Evolutionary conservation across 1,284 basidiomycete genomes (phyloP).

Genomic region (Microbotryum saponariae): DNA sequence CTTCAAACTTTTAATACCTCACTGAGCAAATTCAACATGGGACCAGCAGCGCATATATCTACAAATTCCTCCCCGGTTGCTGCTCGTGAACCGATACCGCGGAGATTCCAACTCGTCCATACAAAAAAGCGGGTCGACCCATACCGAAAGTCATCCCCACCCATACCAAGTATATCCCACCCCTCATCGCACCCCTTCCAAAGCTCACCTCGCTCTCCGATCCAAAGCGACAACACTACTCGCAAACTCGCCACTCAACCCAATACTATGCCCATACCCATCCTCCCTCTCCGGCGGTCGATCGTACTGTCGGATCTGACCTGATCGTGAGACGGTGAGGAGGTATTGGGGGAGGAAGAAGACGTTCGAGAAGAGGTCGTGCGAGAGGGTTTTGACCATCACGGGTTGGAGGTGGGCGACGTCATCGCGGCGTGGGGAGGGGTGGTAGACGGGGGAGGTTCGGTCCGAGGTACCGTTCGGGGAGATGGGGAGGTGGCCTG

Average conservation of each 20-base stretch:
- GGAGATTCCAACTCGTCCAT: not conserved
- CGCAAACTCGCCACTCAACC: conserved; percentile 23
- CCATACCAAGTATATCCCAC: not conserved
- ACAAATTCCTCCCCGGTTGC: too few relatives aligned
- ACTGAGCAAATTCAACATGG: too few relatives aligned
- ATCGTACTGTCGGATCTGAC: conserved; percentile 25
- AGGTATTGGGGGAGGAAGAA: conserved; percentile 15
- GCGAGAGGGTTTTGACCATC: conserved; percentile 49
- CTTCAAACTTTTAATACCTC: too few relatives aligned
- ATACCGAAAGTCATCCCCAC: too few relatives aligned
- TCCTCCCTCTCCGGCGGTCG: conserved; percentile 19
- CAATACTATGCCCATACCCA: not conserved
- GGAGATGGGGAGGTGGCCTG: conserved; percentile 1
- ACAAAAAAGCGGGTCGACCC: too few relatives aligned
- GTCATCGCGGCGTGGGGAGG: conserved; percentile 78
- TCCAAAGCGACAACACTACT: conserved; percentile 20
- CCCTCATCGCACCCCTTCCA: not conserved
- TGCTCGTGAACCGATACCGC: too few relatives aligned
- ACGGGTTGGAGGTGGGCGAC: conserved; percentile 86
- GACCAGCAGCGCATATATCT: too few relatives aligned
- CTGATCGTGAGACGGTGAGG: conserved; percentile 11
- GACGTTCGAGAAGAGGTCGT: conserved; percentile 20
- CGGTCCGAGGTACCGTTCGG: not conserved
- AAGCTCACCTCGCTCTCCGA: conserved; percentile 14
- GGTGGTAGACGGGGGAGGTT: conserved; percentile 47